Base-by-base conservation (phyloP, 2,329 filamentous ascomycete species). In the Penicillium thymicola region DNA sequence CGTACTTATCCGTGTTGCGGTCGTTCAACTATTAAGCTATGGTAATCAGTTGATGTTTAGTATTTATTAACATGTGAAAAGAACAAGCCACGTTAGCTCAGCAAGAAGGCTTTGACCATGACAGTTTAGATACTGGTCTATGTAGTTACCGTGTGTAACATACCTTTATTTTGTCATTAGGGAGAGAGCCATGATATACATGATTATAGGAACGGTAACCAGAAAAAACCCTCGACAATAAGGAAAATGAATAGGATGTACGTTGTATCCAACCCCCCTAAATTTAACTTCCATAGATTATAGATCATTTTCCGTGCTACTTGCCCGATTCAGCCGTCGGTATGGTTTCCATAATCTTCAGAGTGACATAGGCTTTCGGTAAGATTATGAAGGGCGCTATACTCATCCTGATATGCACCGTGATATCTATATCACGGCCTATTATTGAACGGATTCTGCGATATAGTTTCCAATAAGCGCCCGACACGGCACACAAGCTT, bases 291-390 rank as follows among this genome's bases (percentile, higher is more conserved):
- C 30, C 16, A 57, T 49, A 54, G 37, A 58, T 62, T n/a, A n/a
- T n/a, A n/a, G n/a, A n/a, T n/a, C 60, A 51, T 25, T 37, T 30
- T 58, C 52, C 51, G 45, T 54, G 44, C 28, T 16, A 36, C 51
- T 54, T 59, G n/a, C 61, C 60, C 54, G 43, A 60, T 62, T 43
- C 42, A 32, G 59, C 55, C 34, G 27, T 44, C 43, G 28, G 43
- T 59, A 63, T 40, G 21, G 34, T 34, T 32, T 27, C 27, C 18
- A 48, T 56, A 49, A 45, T 63, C 59, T 58, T 61, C 59, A 59
- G 47, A 41, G 34, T 47, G 37, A n/a, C 16, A 37, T n/a, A 51
- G 37, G 34, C 21, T 54, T 25, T 43, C 36, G 54, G 54, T 23
- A 50, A 37, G 36, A 16, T 14, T 37, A 23, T 16, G 16, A 23